Conservation (phyloP, 2,329 filamentous ascomycete genomes). For the Paramyrothecium sp. region DNA sequence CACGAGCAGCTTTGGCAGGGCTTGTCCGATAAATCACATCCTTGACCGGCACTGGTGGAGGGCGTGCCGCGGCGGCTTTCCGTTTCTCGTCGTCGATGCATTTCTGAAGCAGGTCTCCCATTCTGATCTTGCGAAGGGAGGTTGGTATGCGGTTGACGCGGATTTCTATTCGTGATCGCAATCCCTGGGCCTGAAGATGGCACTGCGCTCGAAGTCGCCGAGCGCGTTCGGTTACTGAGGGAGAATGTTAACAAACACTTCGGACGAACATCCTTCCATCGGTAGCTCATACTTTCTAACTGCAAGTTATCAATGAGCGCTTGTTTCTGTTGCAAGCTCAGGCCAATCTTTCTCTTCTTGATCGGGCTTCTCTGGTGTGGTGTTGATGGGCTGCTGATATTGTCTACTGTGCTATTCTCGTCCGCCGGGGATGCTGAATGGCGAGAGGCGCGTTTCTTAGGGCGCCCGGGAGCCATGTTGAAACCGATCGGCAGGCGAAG, state of each 20-base stretch:
- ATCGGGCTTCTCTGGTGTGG: conserved; percentile 54
- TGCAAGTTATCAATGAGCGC: conserved; percentile 86
- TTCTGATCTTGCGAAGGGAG: conserved; percentile 73
- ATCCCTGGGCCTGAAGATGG: conserved; percentile 79
- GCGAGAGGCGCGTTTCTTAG: conserved; percentile 30
- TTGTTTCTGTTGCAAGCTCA: conserved; percentile 75
- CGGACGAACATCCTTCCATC: neutral
- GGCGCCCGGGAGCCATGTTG: conserved; percentile 46
- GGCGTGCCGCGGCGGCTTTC: conserved; percentile 28
- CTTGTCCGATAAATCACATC: conserved; percentile 36
- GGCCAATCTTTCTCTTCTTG: conserved; percentile 58
- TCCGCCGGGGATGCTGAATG: conserved; percentile 17
- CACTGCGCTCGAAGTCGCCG: conserved; percentile 87
- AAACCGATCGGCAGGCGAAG: neutral
- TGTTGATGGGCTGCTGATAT: conserved; percentile 31
- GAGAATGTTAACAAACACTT: conserved; percentile 11
- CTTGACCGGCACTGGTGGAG: conserved; percentile 51
- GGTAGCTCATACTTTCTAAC: conserved; percentile 67
- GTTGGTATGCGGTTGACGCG: conserved; percentile 89
- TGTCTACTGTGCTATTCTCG: conserved; percentile 17
- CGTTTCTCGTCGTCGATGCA: conserved; percentile 45
- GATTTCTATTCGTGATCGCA: conserved; percentile 85
- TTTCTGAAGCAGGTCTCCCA: conserved; percentile 71
- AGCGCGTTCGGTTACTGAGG: conserved; percentile 78
- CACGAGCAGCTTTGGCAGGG: conserved; percentile 32